Conservation (phyloP, 1,284 basidiomycete genomes). For the Athelia psychrophila region DNA sequence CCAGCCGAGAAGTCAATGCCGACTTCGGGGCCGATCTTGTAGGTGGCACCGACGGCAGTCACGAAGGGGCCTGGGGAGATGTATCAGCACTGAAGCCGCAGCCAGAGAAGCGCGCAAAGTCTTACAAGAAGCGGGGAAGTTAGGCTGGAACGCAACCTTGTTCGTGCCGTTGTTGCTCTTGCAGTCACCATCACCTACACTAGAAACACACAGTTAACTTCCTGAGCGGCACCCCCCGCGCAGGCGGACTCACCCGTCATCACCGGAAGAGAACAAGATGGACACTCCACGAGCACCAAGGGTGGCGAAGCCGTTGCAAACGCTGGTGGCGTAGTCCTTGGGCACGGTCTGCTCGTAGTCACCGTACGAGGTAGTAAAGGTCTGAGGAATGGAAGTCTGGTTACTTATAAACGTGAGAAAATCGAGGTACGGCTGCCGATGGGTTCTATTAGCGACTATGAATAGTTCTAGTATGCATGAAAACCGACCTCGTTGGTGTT, state of each 20-base stretch:
- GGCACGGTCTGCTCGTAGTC: conserved; percentile 58
- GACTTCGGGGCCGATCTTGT: conserved; percentile 47
- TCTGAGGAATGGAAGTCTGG: conserved; percentile 47
- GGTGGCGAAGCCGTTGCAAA: conserved; percentile 58
- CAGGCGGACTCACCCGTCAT: no score
- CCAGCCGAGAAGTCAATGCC: conserved; percentile 54
- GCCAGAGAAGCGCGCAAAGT: conserved; percentile 9
- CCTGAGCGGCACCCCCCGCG: no score
- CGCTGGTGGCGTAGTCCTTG: conserved; percentile 47
- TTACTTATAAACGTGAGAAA: conserved; percentile 54
- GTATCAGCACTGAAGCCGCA: conserved; percentile 18
- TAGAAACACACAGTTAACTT: no score
- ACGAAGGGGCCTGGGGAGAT: conserved; percentile 50
- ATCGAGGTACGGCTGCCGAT: conserved; percentile 40
- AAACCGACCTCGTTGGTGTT: conserved; percentile 48
- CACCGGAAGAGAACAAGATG: conserved; percentile 67
- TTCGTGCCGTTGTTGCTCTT: conserved; percentile 54
- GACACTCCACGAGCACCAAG: conserved; percentile 60
- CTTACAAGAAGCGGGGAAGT: conserved; percentile 66
- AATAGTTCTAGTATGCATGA: no score
- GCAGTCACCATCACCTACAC: conserved; percentile 63
- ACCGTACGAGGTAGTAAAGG: conserved; percentile 55
- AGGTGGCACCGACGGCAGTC: conserved; percentile 61
- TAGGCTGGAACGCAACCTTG: conserved; percentile 55
- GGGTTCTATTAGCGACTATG: no score